These are phyloP conservation scores for Trapa bicornis DNA, from an alignment of 345 rosid species.

Conservation along the genomic window DNA sequence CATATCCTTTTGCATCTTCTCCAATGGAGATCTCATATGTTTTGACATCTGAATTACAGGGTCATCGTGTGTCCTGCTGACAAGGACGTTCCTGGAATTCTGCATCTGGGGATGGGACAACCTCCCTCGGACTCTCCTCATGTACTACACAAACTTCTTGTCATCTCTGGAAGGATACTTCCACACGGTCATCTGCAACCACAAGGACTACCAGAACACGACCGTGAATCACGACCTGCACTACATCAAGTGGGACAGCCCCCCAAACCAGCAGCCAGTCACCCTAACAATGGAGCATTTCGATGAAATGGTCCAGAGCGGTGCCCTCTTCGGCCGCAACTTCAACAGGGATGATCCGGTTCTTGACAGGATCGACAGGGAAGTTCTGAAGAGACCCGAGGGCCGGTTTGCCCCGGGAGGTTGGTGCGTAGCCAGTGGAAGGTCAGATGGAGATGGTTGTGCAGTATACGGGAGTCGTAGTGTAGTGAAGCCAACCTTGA, in stretches of 20 bases:
- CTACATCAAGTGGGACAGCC: conserved; percentile 66
- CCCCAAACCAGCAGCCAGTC: conserved; percentile 36
- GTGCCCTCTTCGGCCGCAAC: conserved; percentile 79
- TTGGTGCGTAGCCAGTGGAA: conserved; percentile 36
- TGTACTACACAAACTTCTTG: conserved; percentile 20
- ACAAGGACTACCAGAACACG: no score
- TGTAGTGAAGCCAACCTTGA: conserved; percentile 46
- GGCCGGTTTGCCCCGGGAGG: conserved; percentile 40
- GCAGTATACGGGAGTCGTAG: conserved; percentile 26
- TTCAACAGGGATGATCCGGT: conserved; percentile 46
- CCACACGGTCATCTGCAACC: conserved; percentile 86
- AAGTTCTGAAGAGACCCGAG: conserved; percentile 32
- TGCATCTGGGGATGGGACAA: conserved; percentile 85
- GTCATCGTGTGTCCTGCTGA: conserved; percentile 60
- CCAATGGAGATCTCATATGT: not conserved
- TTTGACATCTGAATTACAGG: conserved; percentile 27
- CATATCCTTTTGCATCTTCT: not conserved
- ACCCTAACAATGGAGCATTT: conserved; percentile 45
- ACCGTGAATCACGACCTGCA: conserved; percentile 75
- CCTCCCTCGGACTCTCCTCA: conserved; percentile 81
- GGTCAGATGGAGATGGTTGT: no score
- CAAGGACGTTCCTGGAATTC: conserved; percentile 74
- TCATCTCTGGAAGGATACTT: conserved; percentile 81
- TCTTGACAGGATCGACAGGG: conserved; percentile 52
- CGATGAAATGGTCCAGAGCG: conserved; percentile 62